A percentile compares a stretch with the other conserved stretches of the same genome.
Evolutionary conservation across 2,329 filamentous ascomycete genomes (phyloP).

Genomic region (Diplodia seriata): DNA sequence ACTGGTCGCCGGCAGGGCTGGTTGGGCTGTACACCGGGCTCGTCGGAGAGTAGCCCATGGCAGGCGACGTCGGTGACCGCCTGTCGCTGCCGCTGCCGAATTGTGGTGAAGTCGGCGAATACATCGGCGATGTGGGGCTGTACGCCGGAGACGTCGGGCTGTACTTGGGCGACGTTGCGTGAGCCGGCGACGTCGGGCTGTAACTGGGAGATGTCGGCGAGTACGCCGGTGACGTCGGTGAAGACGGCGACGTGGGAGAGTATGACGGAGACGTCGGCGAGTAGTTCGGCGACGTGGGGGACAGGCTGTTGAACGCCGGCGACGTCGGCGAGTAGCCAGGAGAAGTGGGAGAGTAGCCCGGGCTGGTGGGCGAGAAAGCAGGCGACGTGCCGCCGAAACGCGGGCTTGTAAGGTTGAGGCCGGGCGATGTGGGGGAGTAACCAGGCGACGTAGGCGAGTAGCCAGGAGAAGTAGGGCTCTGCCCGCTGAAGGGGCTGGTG

Average conservation of each 20-base stretch:
- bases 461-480: slow-evolving; percentile 51
- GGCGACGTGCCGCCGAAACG: slow-evolving; percentile 46
- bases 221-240: slow-evolving; percentile 64
- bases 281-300: slow-evolving; percentile 64
- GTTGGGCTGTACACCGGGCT: slow-evolving; percentile 63
- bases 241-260: slow-evolving; percentile 72
- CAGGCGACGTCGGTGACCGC: slow-evolving; percentile 61
- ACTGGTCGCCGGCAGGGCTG: slow-evolving; percentile 62
- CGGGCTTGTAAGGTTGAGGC: slow-evolving; percentile 63
- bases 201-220: slow-evolving; percentile 60
- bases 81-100: slow-evolving; percentile 44
- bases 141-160: slow-evolving; percentile 66
- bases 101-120: slow-evolving; percentile 62
- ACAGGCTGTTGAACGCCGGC: slow-evolving; percentile 58
- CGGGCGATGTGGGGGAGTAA: slow-evolving; percentile 69
- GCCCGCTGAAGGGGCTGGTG: slow-evolving; percentile 75
- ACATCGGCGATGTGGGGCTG: slow-evolving; percentile 61
- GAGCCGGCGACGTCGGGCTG: slow-evolving; percentile 57
- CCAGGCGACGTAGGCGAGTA: slow-evolving; percentile 48
- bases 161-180: slow-evolving; percentile 65
- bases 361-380: slow-evolving; percentile 59
- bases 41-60: slow-evolving; percentile 73
- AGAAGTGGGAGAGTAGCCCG: slow-evolving; percentile 66
- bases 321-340: slow-evolving; percentile 80
- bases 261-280: slow-evolving; percentile 70